A percentile compares a stretch with the other conserved stretches of the same genome.
These are phyloP conservation scores for Exophiala sp. DNA, from an alignment of 2,329 filamentous ascomycete genomes.

Conservation along the genomic window DNA sequence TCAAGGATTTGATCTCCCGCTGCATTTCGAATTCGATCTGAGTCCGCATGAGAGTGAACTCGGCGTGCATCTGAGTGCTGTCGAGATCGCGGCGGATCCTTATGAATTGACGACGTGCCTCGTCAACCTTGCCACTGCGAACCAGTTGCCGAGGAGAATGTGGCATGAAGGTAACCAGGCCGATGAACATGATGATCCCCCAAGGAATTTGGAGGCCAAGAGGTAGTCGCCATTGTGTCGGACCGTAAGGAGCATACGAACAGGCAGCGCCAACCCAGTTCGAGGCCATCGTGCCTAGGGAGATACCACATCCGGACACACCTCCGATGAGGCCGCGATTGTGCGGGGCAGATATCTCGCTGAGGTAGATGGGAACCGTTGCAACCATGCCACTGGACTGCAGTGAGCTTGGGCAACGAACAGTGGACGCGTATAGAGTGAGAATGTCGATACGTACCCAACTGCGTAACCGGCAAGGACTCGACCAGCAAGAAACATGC, in stretches of 20 bases:
- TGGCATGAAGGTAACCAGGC: slow-evolving; percentile 70
- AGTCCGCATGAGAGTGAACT: slow-evolving; percentile 77
- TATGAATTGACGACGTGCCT: slow-evolving; percentile 57
- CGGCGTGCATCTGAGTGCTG: slow-evolving; percentile 67
- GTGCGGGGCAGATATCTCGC: slow-evolving; percentile 48
- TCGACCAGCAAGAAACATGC: slow-evolving; percentile 64
- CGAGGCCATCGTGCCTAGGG: slow-evolving; percentile 69
- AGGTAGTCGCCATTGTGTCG: slow-evolving; percentile 70
- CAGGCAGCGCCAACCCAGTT: slow-evolving; percentile 67
- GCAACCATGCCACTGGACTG: slow-evolving; percentile 23
- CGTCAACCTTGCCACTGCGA: slow-evolving; percentile 64
- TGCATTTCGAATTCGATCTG: slow-evolving; percentile 79
- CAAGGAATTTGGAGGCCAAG: slow-evolving; percentile 74
- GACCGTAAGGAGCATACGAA: slow-evolving; percentile 57
- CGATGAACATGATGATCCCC: slow-evolving; percentile 65
- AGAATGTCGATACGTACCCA: slow-evolving; percentile 56
- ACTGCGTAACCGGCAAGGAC: slow-evolving; percentile 70
- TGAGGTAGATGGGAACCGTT: slow-evolving; percentile 27
- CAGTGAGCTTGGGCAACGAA: neutral
- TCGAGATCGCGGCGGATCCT: slow-evolving; percentile 70
- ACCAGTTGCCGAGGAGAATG: slow-evolving; percentile 82
- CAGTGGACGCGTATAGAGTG: neutral
- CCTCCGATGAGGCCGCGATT: slow-evolving; percentile 69
- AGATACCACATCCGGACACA: slow-evolving; percentile 78
- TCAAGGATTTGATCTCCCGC: slow-evolving; percentile 48